phyloP scores from a whole-genome alignment of 1,284 basidiomycete genomes.

The Austropuccinia psidii region DNA sequence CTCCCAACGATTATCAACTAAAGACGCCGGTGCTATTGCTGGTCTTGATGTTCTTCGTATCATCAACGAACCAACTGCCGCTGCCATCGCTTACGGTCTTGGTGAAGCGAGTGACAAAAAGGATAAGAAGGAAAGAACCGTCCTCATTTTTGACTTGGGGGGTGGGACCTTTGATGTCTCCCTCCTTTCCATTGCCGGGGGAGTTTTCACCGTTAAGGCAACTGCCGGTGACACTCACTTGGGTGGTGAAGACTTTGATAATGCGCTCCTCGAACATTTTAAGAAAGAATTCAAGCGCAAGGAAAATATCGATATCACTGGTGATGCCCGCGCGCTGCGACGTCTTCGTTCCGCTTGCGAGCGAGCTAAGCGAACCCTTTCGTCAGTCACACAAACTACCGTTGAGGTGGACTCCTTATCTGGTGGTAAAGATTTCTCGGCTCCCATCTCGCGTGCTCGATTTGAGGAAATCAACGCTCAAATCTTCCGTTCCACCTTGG shows the following conservation, averaged over 20 bases:
- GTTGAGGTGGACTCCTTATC: conserved; percentile 98
- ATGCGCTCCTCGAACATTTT: conserved; percentile 83
- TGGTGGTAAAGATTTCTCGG: conserved; percentile 70
- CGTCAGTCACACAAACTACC: conserved; percentile 76
- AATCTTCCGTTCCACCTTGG: conserved; percentile 92
- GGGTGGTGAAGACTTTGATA: conserved; percentile 95
- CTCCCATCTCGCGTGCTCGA: conserved; percentile 94
- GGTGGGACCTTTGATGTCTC: conserved; percentile 73
- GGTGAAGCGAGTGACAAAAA: conserved; percentile 49
- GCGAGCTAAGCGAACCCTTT: conserved; percentile 97
- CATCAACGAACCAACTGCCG: conserved; percentile 58
- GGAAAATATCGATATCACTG: conserved; percentile 79
- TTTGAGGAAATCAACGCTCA: conserved; percentile 98
- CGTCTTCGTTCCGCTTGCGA: conserved; percentile 95
- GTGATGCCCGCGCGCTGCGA: conserved; percentile 87
- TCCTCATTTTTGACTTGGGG: conserved; percentile 98
- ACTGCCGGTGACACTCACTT: conserved; percentile 55
- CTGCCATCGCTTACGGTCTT: conserved; percentile 60
- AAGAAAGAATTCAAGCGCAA: conserved; percentile 64
- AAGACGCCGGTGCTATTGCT: conserved; percentile 62
- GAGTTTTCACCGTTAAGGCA: conserved; percentile 61
- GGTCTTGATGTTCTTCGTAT: conserved; percentile 62
- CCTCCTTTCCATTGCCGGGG: conserved; percentile 58
- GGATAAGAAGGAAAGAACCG: conserved; percentile 86
- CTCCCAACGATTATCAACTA: conserved; percentile 60